A percentile compares a stretch with the other conserved stretches of the same genome.
Conservation (phyloP, 257 asterid species). For the Avicennia marina region DNA sequence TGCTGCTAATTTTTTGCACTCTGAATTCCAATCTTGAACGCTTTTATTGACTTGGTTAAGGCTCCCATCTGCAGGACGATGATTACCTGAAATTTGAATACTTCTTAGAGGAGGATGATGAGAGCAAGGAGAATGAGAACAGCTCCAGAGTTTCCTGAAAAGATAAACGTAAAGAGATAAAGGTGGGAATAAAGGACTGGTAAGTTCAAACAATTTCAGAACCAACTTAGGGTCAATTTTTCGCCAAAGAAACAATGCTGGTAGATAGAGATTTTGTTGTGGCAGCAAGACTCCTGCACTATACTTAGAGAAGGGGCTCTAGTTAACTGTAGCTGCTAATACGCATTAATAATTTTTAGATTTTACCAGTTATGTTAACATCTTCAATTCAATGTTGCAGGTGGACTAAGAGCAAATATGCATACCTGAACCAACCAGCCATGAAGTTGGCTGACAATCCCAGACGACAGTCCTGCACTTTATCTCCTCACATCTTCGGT, state of each 20-base stretch:
- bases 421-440: constrained; percentile 52
- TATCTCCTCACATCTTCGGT: constrained; percentile 22
- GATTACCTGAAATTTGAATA: constrained; percentile 33
- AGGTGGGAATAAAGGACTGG: constrained; percentile 57
- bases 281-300: too few species aligned
- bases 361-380: too few species aligned
- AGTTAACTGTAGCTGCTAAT: too few species aligned
- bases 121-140: background rate
- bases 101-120: constrained; percentile 23
- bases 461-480: constrained; percentile 22
- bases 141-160: background rate
- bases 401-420: constrained; percentile 73
- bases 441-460: constrained; percentile 20
- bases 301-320: too few species aligned
- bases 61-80: constrained; percentile 25
- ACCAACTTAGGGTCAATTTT: background rate
- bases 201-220: constrained; percentile 20
- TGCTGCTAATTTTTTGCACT: too few species aligned
- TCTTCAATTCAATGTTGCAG: constrained; percentile 27
- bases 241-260: too few species aligned
- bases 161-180: background rate
- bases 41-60: too few species aligned
- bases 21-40: too few species aligned
- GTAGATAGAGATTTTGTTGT: too few species aligned
- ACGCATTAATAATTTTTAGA: too few species aligned